Conservation (phyloP, 192 early-diverging fungal genomes). For the Linnemannia zychae region DNA sequence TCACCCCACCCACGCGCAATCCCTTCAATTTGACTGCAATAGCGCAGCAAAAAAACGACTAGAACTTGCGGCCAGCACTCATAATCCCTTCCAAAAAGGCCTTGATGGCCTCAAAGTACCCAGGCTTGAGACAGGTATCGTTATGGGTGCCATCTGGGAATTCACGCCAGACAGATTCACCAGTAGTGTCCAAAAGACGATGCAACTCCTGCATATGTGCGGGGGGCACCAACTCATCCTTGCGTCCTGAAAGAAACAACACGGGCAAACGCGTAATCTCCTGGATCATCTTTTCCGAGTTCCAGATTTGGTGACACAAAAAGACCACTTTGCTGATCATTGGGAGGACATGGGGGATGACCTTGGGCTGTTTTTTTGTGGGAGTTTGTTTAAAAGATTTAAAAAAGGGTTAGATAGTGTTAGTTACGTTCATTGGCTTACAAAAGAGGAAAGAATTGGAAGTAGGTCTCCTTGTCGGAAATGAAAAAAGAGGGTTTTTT, state of each 20-base stretch:
- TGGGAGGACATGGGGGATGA: conserved; percentile 90
- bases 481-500: background rate
- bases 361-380: conserved; percentile 69
- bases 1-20: too few relatives aligned
- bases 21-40: too few relatives aligned
- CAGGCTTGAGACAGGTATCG: conserved; percentile 88
- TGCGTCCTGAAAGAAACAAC: conserved; percentile 83
- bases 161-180: conserved; percentile 64
- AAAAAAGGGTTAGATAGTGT: conserved; percentile 2
- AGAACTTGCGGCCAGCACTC: background rate
- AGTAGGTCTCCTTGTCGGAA: background rate
- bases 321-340: conserved; percentile 79
- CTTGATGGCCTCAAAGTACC: conserved; percentile 86
- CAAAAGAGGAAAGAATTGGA: background rate
- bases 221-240: conserved; percentile 92
- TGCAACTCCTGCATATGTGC: conserved; percentile 87
- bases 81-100: conserved; percentile 61
- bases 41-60: too few relatives aligned
- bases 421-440: background rate
- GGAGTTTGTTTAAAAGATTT: background rate
- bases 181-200: conserved; percentile 68
- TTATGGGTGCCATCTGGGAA: conserved; percentile 93
- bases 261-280: conserved; percentile 77
- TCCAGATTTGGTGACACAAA: conserved; percentile 92
- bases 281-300: conserved; percentile 79